Base-by-base conservation (phyloP, 2,329 filamentous ascomycete genomes). In the Pseudocercospora fuligena region DNA sequence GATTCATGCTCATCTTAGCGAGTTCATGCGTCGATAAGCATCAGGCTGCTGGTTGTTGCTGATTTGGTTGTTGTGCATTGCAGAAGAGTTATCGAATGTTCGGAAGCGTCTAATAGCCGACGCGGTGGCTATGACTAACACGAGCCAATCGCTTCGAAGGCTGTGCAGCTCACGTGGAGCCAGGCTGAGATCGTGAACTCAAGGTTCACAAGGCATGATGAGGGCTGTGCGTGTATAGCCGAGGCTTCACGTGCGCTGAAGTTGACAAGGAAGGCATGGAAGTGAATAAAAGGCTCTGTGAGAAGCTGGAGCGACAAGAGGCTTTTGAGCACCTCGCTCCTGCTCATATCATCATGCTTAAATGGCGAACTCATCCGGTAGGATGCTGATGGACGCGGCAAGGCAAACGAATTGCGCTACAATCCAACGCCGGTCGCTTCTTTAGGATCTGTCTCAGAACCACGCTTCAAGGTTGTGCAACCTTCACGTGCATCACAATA, bases 1-100 rank as follows among this genome's bases (percentile, higher is more conserved):
- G 53, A 27, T 69, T 66, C 61, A 69, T 61, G 61, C 65, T 70
- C 69, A 74, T 73, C 49, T 60, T 66, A 63, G 67, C 60, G 46
- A 43, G 36, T 60, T 59, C 67, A 69, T 69, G 59, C 60, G 31
- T 27, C 46, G 46, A 51, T 36, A 21, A 21, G 19, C 36, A 11
- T 58, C 16, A 56, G 61, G 23, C 40, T 54, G 57, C 31, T 53
- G 59, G 25, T 60, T 47, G 46, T 47, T 51, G 54, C 60, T 53
- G 33, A n/a, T 33, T 63, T 29, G 53, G 19, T 63, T 57, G 43
- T 54, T 63, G 54, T 54, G 31, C 43, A 58, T 64, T 25, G 46
- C 46, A 49, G 46, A 25, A 49, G 46, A 49, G 46, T 23, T 16
- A n/a, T 23, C 47, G 47, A 51, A 16, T 23, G 11, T n/a, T 23